Conservation (phyloP, 2,329 filamentous ascomycete species). For the Colletotrichum chlorophyti region DNA sequence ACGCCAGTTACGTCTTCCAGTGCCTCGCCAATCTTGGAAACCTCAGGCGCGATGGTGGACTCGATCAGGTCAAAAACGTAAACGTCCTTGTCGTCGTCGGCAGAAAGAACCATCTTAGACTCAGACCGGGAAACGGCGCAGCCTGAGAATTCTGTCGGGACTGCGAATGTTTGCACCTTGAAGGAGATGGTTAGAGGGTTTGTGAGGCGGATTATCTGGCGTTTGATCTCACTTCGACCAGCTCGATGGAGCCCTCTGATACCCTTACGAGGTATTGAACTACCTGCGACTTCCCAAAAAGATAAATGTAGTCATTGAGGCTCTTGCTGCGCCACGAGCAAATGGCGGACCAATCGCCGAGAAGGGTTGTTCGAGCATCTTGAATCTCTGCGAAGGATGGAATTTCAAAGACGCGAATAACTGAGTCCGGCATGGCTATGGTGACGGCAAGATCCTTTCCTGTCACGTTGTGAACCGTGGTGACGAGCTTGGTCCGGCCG, state of each 20-base stretch:
- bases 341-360: constrained; percentile 55
- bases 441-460: constrained; percentile 47
- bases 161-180: constrained; percentile 51
- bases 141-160: constrained; percentile 48
- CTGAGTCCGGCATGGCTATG: constrained; percentile 50
- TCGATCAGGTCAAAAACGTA: constrained; percentile 48
- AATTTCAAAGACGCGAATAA: constrained; percentile 47
- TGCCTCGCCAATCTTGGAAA: constrained; percentile 43
- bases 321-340: constrained; percentile 51
- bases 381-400: constrained; percentile 39
- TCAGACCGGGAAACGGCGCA: constrained; percentile 47
- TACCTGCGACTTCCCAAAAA: constrained; percentile 51
- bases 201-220: not conserved
- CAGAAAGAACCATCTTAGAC: constrained; percentile 47
- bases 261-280: constrained; percentile 46
- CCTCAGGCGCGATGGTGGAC: constrained; percentile 42
- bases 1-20: constrained; percentile 48
- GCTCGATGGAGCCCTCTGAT: constrained; percentile 36
- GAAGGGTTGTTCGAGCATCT: constrained; percentile 39
- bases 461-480: constrained; percentile 44
- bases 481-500: constrained; percentile 53
- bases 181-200: not conserved
- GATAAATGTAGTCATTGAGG: constrained; percentile 50
- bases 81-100: constrained; percentile 43
- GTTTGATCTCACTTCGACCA: constrained; percentile 41